phyloP scores from a whole-genome alignment of 345 rosid species.

The Hevea brasiliensis region DNA sequence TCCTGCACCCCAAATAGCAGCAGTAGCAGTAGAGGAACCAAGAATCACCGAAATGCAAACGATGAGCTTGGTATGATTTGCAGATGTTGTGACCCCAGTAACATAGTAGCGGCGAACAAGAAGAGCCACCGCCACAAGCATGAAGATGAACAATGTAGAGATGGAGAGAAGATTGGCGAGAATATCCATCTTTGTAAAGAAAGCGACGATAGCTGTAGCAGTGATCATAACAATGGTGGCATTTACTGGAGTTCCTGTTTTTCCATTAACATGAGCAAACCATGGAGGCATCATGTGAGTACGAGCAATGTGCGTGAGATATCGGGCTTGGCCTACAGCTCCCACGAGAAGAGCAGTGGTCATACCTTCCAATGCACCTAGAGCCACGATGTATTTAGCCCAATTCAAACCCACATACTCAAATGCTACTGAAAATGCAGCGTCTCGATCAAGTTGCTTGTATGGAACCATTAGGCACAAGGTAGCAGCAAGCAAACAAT shows the following conservation, averaged over 20 bases:
- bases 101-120: conserved; percentile 76
- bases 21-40: conserved; percentile 46
- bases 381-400: conserved; percentile 36
- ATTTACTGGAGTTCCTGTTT: conserved; percentile 56
- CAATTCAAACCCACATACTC: too few species aligned
- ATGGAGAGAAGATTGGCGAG: conserved; percentile 58
- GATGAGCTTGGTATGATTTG: conserved; percentile 46
- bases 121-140: conserved; percentile 71
- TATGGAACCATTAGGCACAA: conserved; percentile 65
- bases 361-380: conserved; percentile 79
- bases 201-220: conserved; percentile 49
- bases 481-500: conserved; percentile 18
- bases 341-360: conserved; percentile 68
- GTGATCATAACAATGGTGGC: conserved; percentile 50
- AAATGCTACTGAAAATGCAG: too few species aligned
- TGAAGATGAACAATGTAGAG: conserved; percentile 74
- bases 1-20: conserved; percentile 48
- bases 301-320: conserved; percentile 61
- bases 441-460: background rate
- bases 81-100: conserved; percentile 44
- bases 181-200: conserved; percentile 53
- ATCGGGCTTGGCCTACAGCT: conserved; percentile 73
- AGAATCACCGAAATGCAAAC: conserved; percentile 45
- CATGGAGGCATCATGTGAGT: conserved; percentile 70
- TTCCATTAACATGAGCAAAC: conserved; percentile 46